Percentiles rank a stretch among this genome's conserved stretches.
phyloP scores from a whole-genome alignment of 2,329 filamentous ascomycete genomes.

The Phyllosticta paracitricarpa region DNA sequence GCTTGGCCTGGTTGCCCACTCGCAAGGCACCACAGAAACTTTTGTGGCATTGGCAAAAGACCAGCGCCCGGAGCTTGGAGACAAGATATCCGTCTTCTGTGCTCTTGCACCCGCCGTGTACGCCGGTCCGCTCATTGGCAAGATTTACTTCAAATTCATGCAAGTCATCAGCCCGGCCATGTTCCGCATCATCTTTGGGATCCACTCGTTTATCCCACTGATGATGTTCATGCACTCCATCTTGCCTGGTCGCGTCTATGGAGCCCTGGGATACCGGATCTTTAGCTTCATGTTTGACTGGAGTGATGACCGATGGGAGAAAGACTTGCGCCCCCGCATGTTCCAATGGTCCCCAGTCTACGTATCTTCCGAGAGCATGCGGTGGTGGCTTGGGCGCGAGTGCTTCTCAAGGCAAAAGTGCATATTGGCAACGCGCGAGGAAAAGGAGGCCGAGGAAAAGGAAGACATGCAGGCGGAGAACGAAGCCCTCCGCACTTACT shows the following conservation, averaged over 20 bases:
- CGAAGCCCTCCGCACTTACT: constrained; percentile 3
- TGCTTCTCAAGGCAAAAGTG: constrained; percentile 81
- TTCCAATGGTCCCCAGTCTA: constrained; percentile 92
- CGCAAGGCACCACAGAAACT: constrained; percentile 82
- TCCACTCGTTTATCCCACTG: constrained; percentile 84
- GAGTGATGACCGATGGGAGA: constrained; percentile 78
- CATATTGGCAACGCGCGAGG: constrained; percentile 70
- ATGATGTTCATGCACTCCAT: constrained; percentile 77
- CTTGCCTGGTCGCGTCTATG: constrained; percentile 60
- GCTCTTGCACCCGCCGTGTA: constrained; percentile 85
- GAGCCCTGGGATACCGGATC: constrained; percentile 74
- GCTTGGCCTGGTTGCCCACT: constrained; percentile 75
- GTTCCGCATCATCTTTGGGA: constrained; percentile 78
- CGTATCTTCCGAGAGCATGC: constrained; percentile 80
- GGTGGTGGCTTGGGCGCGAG: constrained; percentile 87
- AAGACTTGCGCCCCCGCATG: constrained; percentile 65
- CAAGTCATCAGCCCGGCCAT: constrained; percentile 62
- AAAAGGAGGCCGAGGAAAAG: constrained; percentile 51
- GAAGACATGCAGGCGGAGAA: constrained; percentile 31
- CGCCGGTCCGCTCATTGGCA: constrained; percentile 73
- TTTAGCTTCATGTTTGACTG: constrained; percentile 87
- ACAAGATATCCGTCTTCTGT: constrained; percentile 80
- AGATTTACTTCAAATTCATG: constrained; percentile 91
- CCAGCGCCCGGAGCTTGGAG: constrained; percentile 73
- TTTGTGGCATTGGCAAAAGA: constrained; percentile 83